These are phyloP conservation scores for Cystofilobasidium ferigula DNA, from an alignment of 768 basidiomycete species.

Conservation along the genomic window DNA sequence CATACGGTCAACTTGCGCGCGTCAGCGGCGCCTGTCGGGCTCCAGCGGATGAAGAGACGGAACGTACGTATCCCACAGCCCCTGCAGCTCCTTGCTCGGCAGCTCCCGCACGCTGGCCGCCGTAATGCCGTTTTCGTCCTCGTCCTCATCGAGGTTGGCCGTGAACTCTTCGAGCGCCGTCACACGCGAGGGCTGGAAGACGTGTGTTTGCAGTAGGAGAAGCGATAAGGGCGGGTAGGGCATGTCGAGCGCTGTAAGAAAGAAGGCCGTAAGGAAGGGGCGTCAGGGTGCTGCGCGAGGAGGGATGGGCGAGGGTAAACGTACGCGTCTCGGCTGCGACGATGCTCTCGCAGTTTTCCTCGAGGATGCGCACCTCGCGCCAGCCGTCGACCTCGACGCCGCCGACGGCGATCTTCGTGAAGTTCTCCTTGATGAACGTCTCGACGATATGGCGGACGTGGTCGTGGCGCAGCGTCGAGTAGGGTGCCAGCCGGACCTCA, in stretches of 20 bases:
- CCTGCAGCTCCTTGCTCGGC: slow-evolving; percentile 72
- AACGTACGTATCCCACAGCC: slow-evolving; percentile 59
- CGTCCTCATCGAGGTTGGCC: slow-evolving; percentile 41
- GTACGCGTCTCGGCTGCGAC: slow-evolving; percentile 49
- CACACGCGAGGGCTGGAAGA: slow-evolving; percentile 62
- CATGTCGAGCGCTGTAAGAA: slow-evolving; percentile 49
- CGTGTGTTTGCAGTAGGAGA: slow-evolving; percentile 63
- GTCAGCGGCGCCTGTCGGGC: background rate
- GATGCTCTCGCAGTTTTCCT: slow-evolving; percentile 64
- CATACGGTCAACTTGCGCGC: background rate
- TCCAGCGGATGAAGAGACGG: background rate
- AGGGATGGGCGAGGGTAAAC: slow-evolving; percentile 23
- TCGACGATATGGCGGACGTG: slow-evolving; percentile 57
- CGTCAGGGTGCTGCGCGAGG: background rate
- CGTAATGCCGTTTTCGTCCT: slow-evolving; percentile 54
- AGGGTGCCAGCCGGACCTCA: slow-evolving; percentile 64
- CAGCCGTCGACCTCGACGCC: slow-evolving; percentile 67
- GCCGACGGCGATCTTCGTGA: slow-evolving; percentile 53
- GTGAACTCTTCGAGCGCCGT: slow-evolving; percentile 53
- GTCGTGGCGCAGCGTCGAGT: slow-evolving; percentile 63
- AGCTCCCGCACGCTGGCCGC: slow-evolving; percentile 84
- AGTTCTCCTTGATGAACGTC: slow-evolving; percentile 48
- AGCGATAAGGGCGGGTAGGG: slow-evolving; percentile 50
- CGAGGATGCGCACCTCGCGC: slow-evolving; percentile 61
- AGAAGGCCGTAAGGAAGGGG: slow-evolving; percentile 39